These are phyloP conservation scores for Fraxinus sp. DNA, from an alignment of 305 asterid species.

Conservation along the genomic window DNA sequence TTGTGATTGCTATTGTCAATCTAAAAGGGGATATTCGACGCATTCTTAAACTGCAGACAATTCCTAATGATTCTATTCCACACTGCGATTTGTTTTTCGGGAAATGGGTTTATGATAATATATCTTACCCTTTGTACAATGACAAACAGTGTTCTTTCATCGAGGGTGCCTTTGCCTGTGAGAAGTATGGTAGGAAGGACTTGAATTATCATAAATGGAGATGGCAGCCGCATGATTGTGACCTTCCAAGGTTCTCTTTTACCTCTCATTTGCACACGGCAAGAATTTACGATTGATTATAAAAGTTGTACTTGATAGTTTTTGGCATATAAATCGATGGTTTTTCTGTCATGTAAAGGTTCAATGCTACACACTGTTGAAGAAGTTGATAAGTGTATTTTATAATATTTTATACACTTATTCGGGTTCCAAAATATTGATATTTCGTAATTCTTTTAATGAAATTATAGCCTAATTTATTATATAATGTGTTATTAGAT, in stretches of 20 bases:
- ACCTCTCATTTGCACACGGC: not conserved
- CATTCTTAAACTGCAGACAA: not conserved
- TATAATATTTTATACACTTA: too few species aligned
- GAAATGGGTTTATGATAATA: constrained; percentile 37
- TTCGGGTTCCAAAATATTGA: too few species aligned
- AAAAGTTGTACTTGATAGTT: not conserved
- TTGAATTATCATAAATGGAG: constrained; percentile 34
- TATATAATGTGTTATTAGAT: too few species aligned
- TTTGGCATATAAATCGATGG: not conserved
- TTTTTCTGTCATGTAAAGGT: constrained; percentile 17
- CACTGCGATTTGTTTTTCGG: constrained; percentile 38
- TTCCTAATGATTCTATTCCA: not conserved
- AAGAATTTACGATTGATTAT: not conserved
- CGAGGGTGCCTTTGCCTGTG: constrained; percentile 21
- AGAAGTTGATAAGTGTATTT: too few species aligned
- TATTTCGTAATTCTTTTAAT: too few species aligned
- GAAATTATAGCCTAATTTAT: too few species aligned
- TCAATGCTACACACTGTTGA: constrained; percentile 38
- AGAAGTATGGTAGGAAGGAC: constrained; percentile 32
- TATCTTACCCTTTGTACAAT: constrained; percentile 33
- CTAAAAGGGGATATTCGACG: constrained; percentile 4
- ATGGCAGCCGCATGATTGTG: constrained; percentile 47
- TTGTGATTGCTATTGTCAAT: constrained; percentile 20
- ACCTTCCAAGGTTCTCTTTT: constrained; percentile 33
- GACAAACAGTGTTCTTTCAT: constrained; percentile 34